Conservation (phyloP, 495 filamentous ascomycete genomes). For the Penicillium steckii region DNA sequence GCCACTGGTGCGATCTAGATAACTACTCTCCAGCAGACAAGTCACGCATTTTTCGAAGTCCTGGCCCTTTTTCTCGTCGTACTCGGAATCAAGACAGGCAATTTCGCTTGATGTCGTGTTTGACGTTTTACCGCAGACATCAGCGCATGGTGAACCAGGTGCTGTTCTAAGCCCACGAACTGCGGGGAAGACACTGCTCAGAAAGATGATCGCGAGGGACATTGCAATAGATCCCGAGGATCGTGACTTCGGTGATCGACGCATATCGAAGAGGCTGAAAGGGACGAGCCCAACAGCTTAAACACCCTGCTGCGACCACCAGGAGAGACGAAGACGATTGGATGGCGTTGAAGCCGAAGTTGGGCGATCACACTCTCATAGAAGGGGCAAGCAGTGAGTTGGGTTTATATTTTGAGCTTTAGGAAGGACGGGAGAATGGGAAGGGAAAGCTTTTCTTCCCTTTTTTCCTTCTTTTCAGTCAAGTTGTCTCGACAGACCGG, state of each 20-base stretch:
- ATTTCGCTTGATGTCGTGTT: conserved; percentile 53
- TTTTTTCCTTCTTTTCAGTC: too few species aligned
- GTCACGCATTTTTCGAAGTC: conserved; percentile 56
- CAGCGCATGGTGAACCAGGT: conserved; percentile 52
- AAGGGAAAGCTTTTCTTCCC: conserved; percentile 30
- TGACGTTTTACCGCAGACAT: conserved; percentile 42
- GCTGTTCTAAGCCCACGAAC: conserved; percentile 35
- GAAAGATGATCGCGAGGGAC: conserved; percentile 11
- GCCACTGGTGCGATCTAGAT: conserved; percentile 39
- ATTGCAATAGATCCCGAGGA: conserved; percentile 9
- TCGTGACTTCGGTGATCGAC: conserved; percentile 1
- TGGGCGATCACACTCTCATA: conserved; percentile 23
- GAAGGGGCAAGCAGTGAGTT: conserved; percentile 1
- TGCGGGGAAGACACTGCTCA: conserved; percentile 19
- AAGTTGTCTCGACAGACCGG: conserved; percentile 3
- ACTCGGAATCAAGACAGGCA: conserved; percentile 52
- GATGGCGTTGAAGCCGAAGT: conserved; percentile 12
- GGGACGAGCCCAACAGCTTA: conserved; percentile 5
- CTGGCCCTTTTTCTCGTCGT: conserved; percentile 42
- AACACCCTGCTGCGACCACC: conserved; percentile 5
- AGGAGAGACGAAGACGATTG: background rate
- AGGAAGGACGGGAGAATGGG: conserved; percentile 1
- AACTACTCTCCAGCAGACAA: conserved; percentile 59
- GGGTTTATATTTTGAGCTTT: too few species aligned
- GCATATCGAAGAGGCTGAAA: conserved; percentile 3